Evolutionary conservation across 805 yeast species (phyloP), one percentile per base, ranked within the genome.

Genomic region (Candida boidinii): DNA sequence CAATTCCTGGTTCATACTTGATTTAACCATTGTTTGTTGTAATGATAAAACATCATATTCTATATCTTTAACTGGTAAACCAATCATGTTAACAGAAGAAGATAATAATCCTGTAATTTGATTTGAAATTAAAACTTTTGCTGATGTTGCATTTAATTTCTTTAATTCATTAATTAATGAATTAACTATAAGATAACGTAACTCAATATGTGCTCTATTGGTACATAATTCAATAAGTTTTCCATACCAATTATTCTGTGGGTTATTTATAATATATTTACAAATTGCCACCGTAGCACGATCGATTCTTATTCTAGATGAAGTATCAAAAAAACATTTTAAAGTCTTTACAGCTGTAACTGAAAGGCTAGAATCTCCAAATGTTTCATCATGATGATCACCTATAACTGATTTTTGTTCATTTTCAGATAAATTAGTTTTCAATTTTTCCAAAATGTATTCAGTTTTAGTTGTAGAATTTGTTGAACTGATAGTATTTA

Each of bases 51-150:
- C 49, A 35, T 69, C 74, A 39, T 77, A 73, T 51, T 82, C 66
- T 24, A 83, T 70, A 51, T 88, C 97, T 24, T 86, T 65, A 5
- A 87, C 82, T 9, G 95, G 81, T 28, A 92, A 61, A 0, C 96
- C 96, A 39, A 87, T 79, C 68, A 90, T 74, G 51, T 81, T 85
- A 26, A 85, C 85, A 25, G 78, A 77, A 0, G 92, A 79, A 1
- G 79, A 67, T n/a, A 88, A 62, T 20, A 86, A 57, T 10, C 79
- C 77, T 8, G 58, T 44, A 4, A 51, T 43, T 28, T 50, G 31
- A 14, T 44, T 41, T 2, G 56, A 44, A 14, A 55, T 29, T 25
- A 39, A 46, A 12, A 39, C 45, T 25, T 47, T 33, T 7, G 39
- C 21, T 20, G 40, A 30, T 15, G 38, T 29, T 14, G 41, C 28